Conservation (phyloP, 805 yeast species). For the Saturnispora quitensis region DNA sequence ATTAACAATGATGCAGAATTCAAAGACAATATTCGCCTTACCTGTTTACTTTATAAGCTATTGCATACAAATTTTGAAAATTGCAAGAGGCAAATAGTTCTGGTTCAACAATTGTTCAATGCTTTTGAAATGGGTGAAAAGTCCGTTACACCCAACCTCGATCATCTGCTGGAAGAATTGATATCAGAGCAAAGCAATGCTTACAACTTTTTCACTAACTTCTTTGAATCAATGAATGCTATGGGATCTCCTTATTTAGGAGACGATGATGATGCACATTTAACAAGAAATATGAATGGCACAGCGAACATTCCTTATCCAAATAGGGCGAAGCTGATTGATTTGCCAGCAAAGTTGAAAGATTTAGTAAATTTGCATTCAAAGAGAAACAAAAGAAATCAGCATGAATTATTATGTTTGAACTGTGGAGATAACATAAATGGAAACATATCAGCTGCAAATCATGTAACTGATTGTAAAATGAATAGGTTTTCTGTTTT, state of each 20-base stretch:
- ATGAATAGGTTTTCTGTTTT: constrained; percentile 17
- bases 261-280: constrained; percentile 3
- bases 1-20: not conserved
- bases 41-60: not conserved
- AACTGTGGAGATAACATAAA: constrained; percentile 20
- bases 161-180: constrained; percentile 15
- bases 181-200: constrained; percentile 13
- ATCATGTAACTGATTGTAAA: constrained; percentile 17
- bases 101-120: constrained; percentile 23
- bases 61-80: constrained; percentile 23
- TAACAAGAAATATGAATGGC: not conserved
- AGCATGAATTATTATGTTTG: constrained; percentile 15
- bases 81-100: constrained; percentile 25
- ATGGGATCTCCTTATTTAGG: not conserved
- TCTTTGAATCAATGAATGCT: not conserved
- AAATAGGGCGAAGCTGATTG: constrained; percentile 42
- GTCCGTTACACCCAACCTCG: constrained; percentile 13
- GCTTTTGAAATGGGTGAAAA: constrained; percentile 18
- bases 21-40: not conserved
- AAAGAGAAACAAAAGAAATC: constrained; percentile 2
- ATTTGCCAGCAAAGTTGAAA: constrained; percentile 33
- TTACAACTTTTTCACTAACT: constrained; percentile 12
- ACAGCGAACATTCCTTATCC: constrained; percentile 36
- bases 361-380: constrained; percentile 9
- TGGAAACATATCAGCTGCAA: constrained; percentile 3